phyloP scores from a whole-genome alignment of 352 stramenopile genomes.

The Thraustochytrium aureum region DNA sequence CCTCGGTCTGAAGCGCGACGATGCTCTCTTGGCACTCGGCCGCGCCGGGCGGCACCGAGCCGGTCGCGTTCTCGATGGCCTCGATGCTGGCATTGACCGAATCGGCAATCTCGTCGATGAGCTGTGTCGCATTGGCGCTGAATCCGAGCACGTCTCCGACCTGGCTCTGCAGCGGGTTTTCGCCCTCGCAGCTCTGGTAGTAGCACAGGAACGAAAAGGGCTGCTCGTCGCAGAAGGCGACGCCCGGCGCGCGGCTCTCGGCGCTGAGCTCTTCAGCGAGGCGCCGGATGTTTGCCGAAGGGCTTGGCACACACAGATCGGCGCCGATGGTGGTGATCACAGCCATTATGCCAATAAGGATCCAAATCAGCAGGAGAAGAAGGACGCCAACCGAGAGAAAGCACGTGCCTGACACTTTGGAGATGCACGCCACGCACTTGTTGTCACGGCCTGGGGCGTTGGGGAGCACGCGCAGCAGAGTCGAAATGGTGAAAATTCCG shows the following conservation, averaged over 20 bases:
- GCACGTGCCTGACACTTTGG: neutral
- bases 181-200: conserved; percentile 46
- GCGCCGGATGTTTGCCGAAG: conserved; percentile 15
- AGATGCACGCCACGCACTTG: neutral
- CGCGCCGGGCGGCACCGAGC: neutral
- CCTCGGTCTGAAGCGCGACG: neutral
- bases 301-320: conserved; percentile 25
- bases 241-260: neutral
- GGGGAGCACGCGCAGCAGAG: neutral
- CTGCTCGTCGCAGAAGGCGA: neutral
- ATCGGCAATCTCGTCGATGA: neutral
- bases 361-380: conserved; percentile 33
- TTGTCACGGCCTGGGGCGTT: conserved; percentile 3
- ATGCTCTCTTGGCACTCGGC: neutral
- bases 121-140: neutral
- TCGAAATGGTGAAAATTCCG: conserved; percentile 21
- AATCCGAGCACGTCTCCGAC: neutral
- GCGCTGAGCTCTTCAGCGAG: neutral
- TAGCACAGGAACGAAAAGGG: conserved; percentile 29
- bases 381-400: conserved; percentile 23
- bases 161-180: neutral
- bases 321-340: neutral
- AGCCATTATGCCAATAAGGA: neutral
- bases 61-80: neutral
- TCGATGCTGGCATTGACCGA: conserved; percentile 10